These are phyloP conservation scores for Yamadazyma friedrichii DNA, from an alignment of 1,139 yeast genomes.

Conservation along the genomic window DNA sequence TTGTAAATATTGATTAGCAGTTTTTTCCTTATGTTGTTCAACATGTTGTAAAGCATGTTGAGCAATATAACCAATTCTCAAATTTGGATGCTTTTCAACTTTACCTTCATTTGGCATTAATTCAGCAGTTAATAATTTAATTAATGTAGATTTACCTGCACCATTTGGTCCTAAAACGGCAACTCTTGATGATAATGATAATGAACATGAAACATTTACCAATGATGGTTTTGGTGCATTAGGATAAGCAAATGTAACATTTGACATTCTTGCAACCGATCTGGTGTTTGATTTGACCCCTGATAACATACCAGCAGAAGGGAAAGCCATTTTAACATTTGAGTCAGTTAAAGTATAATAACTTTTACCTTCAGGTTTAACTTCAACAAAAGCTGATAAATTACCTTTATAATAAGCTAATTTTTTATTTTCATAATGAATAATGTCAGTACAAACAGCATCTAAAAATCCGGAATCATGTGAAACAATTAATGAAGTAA, in stretches of 20 bases:
- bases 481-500: conserved; percentile 92
- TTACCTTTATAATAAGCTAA: conserved; percentile 96
- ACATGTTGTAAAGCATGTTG: conserved; percentile 98
- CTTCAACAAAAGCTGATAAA: conserved; percentile 85
- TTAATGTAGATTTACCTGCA: conserved; percentile 97
- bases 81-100: conserved; percentile 96
- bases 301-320: conserved; percentile 94
- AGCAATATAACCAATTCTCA: conserved; percentile 97
- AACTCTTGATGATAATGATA: conserved; percentile 90
- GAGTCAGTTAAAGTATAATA: conserved; percentile 95
- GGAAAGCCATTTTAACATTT: conserved; percentile 95
- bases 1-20: conserved; percentile 95
- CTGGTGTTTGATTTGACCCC: conserved; percentile 96
- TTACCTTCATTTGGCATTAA: conserved; percentile 81
- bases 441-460: conserved; percentile 92
- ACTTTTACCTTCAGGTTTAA: conserved; percentile 93
- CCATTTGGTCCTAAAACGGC: conserved; percentile 98
- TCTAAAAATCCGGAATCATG: conserved; percentile 98
- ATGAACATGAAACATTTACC: conserved; percentile 75
- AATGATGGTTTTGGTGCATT: conserved; percentile 86
- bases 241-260: conserved; percentile 88
- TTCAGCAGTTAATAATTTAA: conserved; percentile 90
- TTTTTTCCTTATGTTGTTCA: conserved; percentile 94
- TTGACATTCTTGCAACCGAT: conserved; percentile 87
- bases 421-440: conserved; percentile 94